Percentiles rank a stretch among this genome's conserved stretches.
phyloP scores from a whole-genome alignment of 164 flowering plant genomes.

The Tetracentron sinense region DNA sequence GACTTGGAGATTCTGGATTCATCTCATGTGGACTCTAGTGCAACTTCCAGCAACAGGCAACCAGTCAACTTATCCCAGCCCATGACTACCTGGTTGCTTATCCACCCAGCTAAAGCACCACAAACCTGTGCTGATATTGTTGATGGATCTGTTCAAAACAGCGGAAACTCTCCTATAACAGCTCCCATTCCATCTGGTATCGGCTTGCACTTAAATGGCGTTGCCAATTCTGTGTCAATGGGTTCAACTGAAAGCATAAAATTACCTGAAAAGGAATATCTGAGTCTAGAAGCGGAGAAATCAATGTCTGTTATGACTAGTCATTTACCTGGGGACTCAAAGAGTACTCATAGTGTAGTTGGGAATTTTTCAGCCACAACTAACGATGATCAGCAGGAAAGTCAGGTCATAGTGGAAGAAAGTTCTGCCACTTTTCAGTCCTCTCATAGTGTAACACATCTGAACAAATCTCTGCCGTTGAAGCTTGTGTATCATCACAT shows the following conservation, averaged over 20 bases:
- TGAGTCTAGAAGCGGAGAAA: constrained; percentile 18
- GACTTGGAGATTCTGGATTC: constrained; percentile 18
- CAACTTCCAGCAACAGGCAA: constrained; percentile 14
- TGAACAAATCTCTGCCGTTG: constrained; percentile 9
- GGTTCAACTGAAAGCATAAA: constrained; percentile 22
- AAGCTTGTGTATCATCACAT: constrained; percentile 18
- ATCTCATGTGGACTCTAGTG: constrained; percentile 16
- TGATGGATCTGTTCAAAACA: constrained; percentile 15
- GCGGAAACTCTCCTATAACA: constrained; percentile 20
- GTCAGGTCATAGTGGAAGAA: constrained; percentile 12
- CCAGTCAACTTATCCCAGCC: constrained; percentile 17
- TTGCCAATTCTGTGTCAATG: constrained; percentile 31
- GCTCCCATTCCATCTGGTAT: constrained; percentile 49
- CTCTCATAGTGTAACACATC: constrained; percentile 11
- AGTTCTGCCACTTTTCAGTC: constrained; percentile 23
- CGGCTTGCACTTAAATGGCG: constrained; percentile 66
- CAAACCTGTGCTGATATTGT: constrained; percentile 8
- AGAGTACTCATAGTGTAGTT: constrained; percentile 8
- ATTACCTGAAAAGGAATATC: constrained; percentile 13
- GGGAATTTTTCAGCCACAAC: constrained; percentile 18
- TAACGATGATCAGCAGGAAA: constrained; percentile 22
- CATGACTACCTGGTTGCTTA: constrained; percentile 10
- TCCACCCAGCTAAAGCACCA: constrained; percentile 4
- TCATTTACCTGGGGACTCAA: constrained; percentile 17
- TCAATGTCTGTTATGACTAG: constrained; percentile 7